Evolutionary conservation across 352 stramenopile genomes (phyloP).

Genomic region (Phytophthora foliorum): DNA sequence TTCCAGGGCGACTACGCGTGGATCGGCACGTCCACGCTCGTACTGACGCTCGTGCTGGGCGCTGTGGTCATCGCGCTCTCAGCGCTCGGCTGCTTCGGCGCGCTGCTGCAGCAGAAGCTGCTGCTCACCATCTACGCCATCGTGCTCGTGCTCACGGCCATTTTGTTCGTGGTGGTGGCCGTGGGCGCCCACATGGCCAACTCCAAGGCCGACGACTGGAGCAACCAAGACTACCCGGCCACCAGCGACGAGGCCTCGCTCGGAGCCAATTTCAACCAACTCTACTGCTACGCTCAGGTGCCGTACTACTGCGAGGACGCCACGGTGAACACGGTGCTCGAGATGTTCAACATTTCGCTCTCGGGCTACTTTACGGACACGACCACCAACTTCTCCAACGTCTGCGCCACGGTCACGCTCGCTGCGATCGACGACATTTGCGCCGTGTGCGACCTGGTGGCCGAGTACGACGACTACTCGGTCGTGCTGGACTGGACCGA

Average conservation of each 20-base stretch:
- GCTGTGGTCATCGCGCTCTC: slow-evolving; percentile 74
- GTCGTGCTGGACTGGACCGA: slow-evolving; percentile 76
- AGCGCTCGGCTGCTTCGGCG: slow-evolving; percentile 76
- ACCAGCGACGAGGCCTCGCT: slow-evolving; percentile 57
- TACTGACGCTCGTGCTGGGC: slow-evolving; percentile 77
- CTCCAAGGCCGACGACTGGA: slow-evolving; percentile 66
- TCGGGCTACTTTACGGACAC: slow-evolving; percentile 48
- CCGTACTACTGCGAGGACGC: slow-evolving; percentile 80
- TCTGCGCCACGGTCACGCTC: slow-evolving; percentile 59
- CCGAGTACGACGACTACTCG: slow-evolving; percentile 69
- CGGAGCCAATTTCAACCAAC: slow-evolving; percentile 77
- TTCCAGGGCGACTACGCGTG: slow-evolving; percentile 79
- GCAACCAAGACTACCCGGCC: slow-evolving; percentile 51
- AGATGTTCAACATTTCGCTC: slow-evolving; percentile 63
- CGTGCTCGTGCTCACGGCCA: slow-evolving; percentile 66
- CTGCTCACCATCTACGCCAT: slow-evolving; percentile 77
- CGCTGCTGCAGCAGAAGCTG: slow-evolving; percentile 72
- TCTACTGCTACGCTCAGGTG: slow-evolving; percentile 86
- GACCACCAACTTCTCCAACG: slow-evolving; percentile 59
- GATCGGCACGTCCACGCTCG: slow-evolving; percentile 68
- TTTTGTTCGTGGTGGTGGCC: slow-evolving; percentile 73
- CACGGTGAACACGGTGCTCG: slow-evolving; percentile 52
- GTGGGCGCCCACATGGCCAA: slow-evolving; percentile 67
- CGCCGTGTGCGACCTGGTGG: slow-evolving; percentile 61
- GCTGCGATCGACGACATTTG: slow-evolving; percentile 62